A percentile compares a stretch with the other conserved stretches of the same genome.
Evolutionary conservation across 129 eudicot species (phyloP).

Genomic region (carrot (Daucus carota)): DH1_v3.0 NC_030386.2:29468001-29468500

Average conservation of each 20-base stretch:
- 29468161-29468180: neutral
- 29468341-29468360: neutral
- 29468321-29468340: neutral
- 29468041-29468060: conserved; percentile 7
- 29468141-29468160: neutral
- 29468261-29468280: neutral
- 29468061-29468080: neutral
- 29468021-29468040: conserved; percentile 6
- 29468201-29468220: neutral
- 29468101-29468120: neutral
- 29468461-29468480: too few species aligned
- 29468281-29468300: neutral
- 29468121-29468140: neutral
- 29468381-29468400: neutral
- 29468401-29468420: neutral
- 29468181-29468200: neutral
- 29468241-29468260: neutral
- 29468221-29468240: neutral
- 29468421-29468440: neutral
- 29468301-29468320: neutral
- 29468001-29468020: neutral
- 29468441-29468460: neutral
- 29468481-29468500: too few species aligned
- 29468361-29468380: neutral
- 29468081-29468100: neutral